These are phyloP conservation scores for Euryodendron excelsum DNA, from an alignment of 148 eudicot species.

Conservation along the genomic window DNA sequence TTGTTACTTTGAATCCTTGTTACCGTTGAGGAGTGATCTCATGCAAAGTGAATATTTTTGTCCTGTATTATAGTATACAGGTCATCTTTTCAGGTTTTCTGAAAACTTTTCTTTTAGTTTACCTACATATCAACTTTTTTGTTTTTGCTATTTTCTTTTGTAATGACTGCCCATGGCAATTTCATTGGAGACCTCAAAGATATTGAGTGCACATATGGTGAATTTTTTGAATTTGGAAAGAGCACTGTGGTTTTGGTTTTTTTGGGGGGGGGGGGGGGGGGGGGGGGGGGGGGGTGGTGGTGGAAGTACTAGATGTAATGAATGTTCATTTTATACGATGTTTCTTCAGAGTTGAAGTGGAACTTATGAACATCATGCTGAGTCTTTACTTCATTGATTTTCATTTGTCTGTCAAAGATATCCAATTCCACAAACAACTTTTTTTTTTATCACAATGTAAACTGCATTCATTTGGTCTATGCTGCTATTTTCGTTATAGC, in stretches of 20 bases:
- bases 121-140: background rate
- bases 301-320: background rate
- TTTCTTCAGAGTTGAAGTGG: background rate
- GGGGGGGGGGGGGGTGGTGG: background rate
- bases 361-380: background rate
- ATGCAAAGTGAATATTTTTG: background rate
- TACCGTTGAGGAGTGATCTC: background rate
- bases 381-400: background rate
- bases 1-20: background rate
- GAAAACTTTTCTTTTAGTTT: background rate
- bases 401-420: background rate
- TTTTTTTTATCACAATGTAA: background rate
- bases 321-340: background rate
- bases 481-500: background rate
- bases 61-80: background rate
- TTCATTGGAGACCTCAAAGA: background rate
- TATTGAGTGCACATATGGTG: background rate
- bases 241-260: too few species aligned
- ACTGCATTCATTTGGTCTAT: background rate
- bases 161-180: background rate
- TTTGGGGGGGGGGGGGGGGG: background rate
- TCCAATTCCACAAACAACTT: background rate
- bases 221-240: background rate
- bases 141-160: background rate
- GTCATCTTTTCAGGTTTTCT: too few species aligned